Base-by-base conservation (phyloP, 2,329 filamentous ascomycete species). In the Exutisphaerella laricina region DNA sequence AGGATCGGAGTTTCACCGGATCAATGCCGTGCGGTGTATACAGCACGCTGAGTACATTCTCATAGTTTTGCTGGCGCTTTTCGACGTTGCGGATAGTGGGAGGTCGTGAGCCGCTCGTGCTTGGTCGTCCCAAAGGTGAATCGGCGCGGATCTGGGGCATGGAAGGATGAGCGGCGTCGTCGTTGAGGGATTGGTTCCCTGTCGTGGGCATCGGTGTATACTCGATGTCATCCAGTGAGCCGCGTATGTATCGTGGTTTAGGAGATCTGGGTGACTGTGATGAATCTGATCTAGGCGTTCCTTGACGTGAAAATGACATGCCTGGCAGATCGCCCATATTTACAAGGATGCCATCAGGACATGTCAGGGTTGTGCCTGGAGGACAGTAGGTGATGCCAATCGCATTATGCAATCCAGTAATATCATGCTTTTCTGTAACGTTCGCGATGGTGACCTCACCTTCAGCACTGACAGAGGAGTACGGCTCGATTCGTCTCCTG, bases 401-500 rank as follows among this genome's bases (percentile, higher is more conserved):
- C 8, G 81, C 82, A 44, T 78, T 77, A 57, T 85, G 81, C 0
- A 84, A 57, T 3, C 76, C 74, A 5, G 75, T 77, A 3, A 80
- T 55, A 54, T 85, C 80, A 35, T 70, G 63, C 56, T 75, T 79
- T 40, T 80, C 77, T 0, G 75, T 68, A 21, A 87, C 73, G 59
- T 79, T 80, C 1, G 81, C 71, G n/a, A 88, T 70, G 0, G 82
- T 85, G n/a, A 86, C 72, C 64, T 87, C 81, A 13, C 84, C 84
- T 6, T 72, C 67, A 10, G 70, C 64, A 4, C 77, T 79, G 17
- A 70, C 70, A 0, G 71, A 63, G 2, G 71, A 66, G 17, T 73
- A 61, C 0, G 79, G 62, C 2, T 77, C 75, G 3, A 87, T 67
- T 1, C 71, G 65, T 6, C 85, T 66, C 30, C 69, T 62, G 50